Evolutionary conservation across 495 filamentous ascomycete genomes (phyloP).

Genomic region (Podospora appendiculata): DNA sequence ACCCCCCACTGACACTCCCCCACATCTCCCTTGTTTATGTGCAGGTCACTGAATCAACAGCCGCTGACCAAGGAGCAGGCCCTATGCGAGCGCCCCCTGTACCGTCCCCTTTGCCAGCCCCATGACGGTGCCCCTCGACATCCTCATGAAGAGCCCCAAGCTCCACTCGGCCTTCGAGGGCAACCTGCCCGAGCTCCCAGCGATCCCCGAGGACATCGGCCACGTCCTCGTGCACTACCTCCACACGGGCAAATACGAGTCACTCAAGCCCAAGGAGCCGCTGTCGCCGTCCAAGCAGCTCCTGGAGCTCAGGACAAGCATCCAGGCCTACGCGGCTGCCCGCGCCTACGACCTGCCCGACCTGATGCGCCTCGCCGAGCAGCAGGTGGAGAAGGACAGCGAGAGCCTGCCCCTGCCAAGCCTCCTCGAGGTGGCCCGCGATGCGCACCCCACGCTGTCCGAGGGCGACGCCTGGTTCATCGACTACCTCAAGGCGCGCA

Average conservation of each 20-base stretch:
- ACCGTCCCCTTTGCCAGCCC: constrained; percentile 24
- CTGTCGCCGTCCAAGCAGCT: constrained; percentile 17
- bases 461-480: constrained; percentile 25
- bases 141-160: constrained; percentile 23
- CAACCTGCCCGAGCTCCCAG: constrained; percentile 19
- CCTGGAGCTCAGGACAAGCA: constrained; percentile 25
- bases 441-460: constrained; percentile 20
- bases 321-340: constrained; percentile 21
- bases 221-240: constrained; percentile 29
- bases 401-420: constrained; percentile 18
- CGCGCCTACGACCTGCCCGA: constrained; percentile 23
- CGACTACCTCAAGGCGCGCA: constrained; percentile 22
- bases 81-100: constrained; percentile 23
- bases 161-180: constrained; percentile 23
- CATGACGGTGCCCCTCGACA: constrained; percentile 19
- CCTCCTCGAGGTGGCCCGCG: constrained; percentile 23
- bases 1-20: too few species aligned
- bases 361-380: constrained; percentile 23
- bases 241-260: constrained; percentile 25
- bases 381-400: constrained; percentile 21
- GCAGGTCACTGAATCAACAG: not conserved
- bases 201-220: constrained; percentile 22
- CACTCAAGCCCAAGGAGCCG: constrained; percentile 19
- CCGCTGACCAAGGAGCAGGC: constrained; percentile 4
- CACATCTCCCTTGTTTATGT: too few species aligned